These are phyloP conservation scores for Tricholoma sp. DNA, from an alignment of 768 basidiomycete species.

Conservation along the genomic window DNA sequence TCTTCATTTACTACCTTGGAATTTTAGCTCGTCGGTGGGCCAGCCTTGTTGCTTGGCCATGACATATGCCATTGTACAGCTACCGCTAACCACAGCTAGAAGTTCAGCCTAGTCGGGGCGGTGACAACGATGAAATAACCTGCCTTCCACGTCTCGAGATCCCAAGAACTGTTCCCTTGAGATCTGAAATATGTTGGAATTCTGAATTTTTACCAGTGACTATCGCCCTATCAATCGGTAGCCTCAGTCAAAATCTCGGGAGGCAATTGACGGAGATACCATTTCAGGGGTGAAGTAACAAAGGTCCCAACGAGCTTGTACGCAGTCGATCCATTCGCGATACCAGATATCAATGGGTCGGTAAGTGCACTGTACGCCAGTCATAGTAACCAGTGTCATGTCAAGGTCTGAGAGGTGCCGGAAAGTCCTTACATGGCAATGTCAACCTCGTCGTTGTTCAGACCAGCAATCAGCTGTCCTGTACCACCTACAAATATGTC, in stretches of 20 bases:
- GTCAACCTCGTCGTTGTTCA: slow-evolving; percentile 75
- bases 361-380: slow-evolving; percentile 66
- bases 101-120: background rate
- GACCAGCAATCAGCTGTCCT: slow-evolving; percentile 73
- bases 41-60: slow-evolving; percentile 89
- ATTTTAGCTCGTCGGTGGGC: slow-evolving; percentile 57
- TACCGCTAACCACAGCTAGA: slow-evolving; percentile 48
- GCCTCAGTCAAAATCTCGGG: background rate
- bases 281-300: slow-evolving; percentile 84
- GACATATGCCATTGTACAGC: slow-evolving; percentile 93
- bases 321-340: slow-evolving; percentile 81
- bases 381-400: too few relatives aligned
- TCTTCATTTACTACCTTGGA: slow-evolving; percentile 62
- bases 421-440: slow-evolving; percentile 60
- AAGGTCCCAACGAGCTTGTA: slow-evolving; percentile 94
- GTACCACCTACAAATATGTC: slow-evolving; percentile 62
- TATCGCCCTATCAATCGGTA: slow-evolving; percentile 67
- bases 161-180: slow-evolving; percentile 79
- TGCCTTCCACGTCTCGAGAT: slow-evolving; percentile 87
- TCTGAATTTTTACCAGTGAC: slow-evolving; percentile 74
- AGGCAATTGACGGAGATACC: slow-evolving; percentile 33
- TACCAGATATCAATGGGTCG: slow-evolving; percentile 86
- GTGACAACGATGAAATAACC: slow-evolving; percentile 2
- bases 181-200: slow-evolving; percentile 66
- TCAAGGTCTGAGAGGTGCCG: too few relatives aligned